Conservation (phyloP, 2,329 filamentous ascomycete species). For the Aspergillus tamarii region DNA sequence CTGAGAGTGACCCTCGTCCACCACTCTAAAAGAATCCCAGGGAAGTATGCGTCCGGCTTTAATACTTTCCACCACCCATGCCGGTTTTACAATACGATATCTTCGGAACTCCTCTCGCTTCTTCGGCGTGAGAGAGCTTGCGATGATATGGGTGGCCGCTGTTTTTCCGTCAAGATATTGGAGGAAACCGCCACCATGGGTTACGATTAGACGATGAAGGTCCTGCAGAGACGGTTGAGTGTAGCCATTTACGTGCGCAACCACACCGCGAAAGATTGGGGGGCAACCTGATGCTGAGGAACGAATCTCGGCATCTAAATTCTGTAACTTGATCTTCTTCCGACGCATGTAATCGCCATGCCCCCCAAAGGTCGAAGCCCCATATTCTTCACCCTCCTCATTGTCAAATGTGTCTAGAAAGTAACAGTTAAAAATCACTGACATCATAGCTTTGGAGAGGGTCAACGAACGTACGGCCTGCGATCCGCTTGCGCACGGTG, state of each 20-base stretch:
- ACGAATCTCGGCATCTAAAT: slow-evolving; percentile 82
- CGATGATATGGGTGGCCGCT: slow-evolving; percentile 92
- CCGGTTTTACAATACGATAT: slow-evolving; percentile 91
- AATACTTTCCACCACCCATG: slow-evolving; percentile 92
- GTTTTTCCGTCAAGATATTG: slow-evolving; percentile 97
- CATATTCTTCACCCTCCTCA: slow-evolving; percentile 90
- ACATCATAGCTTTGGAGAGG: background rate
- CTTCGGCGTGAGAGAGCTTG: slow-evolving; percentile 85
- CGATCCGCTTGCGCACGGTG: slow-evolving; percentile 65
- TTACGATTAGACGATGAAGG: slow-evolving; percentile 84
- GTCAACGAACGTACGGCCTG: slow-evolving; percentile 50
- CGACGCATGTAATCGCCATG: slow-evolving; percentile 90
- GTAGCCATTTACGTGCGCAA: slow-evolving; percentile 92
- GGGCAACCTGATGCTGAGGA: slow-evolving; percentile 70
- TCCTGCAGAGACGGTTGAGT: slow-evolving; percentile 91
- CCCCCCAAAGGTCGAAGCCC: slow-evolving; percentile 81
- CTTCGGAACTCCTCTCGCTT: slow-evolving; percentile 85
- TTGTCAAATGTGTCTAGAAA: slow-evolving; percentile 69
- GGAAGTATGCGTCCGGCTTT: slow-evolving; percentile 77
- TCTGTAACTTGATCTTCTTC: slow-evolving; percentile 97
- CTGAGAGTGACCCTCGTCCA: slow-evolving; percentile 83
- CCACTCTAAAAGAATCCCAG: slow-evolving; percentile 81
- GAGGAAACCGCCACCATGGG: slow-evolving; percentile 90
- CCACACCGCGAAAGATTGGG: slow-evolving; percentile 85
- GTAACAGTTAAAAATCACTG: slow-evolving; percentile 18